Evolutionary conservation across 2,329 filamentous ascomycete genomes (phyloP), one percentile per base, ranked within the genome.

Genomic region (Colletotrichum sp.): DNA sequence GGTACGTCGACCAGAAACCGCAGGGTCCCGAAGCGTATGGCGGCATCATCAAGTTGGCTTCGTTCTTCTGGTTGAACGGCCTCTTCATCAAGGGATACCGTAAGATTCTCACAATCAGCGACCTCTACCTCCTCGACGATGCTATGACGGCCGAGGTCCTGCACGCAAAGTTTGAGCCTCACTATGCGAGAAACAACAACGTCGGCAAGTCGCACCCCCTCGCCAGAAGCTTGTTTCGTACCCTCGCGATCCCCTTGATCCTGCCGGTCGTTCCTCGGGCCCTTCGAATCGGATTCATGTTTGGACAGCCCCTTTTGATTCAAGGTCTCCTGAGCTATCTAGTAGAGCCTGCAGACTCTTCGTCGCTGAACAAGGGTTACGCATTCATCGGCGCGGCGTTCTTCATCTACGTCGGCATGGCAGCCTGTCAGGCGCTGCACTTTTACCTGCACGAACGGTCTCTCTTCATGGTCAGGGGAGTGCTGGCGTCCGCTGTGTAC

Each of bases 321-420:
- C 68, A 80, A 49, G 79, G 78, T 2, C 75, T 85, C 1, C 72
- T 86, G 4, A 60, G 78, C 15, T 82, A 81, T 52, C 78, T 86
- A 5, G 73, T 79, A 24, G 57, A 78, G 4, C 78, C 83, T 3
- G 73, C 79, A 9, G 73, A 77, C 0, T 24, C 66, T 0, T 71
- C 76, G 0, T 75, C 76, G 0, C 74, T 78, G 1, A 84, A 82
- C 36, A 71, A 80, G 16, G 83, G 86, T 3, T 88, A 87, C 73
- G 87, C 87, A 0, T 81, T 88, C 7, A 86, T 89, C 12, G 87
- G 84, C 3, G 87, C 86, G 5, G 81, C 81, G 0, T 77, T 84
- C 2, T 66, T 88, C 4, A 84, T 87, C 5, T 89, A 88, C 74
- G 28, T 77, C 0, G 84, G 86, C 12, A 85, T 88, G 24, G 85